Evolutionary conservation across 257 asterid genomes (phyloP).

Genomic region (Craterostigma plantagineum): DNA sequence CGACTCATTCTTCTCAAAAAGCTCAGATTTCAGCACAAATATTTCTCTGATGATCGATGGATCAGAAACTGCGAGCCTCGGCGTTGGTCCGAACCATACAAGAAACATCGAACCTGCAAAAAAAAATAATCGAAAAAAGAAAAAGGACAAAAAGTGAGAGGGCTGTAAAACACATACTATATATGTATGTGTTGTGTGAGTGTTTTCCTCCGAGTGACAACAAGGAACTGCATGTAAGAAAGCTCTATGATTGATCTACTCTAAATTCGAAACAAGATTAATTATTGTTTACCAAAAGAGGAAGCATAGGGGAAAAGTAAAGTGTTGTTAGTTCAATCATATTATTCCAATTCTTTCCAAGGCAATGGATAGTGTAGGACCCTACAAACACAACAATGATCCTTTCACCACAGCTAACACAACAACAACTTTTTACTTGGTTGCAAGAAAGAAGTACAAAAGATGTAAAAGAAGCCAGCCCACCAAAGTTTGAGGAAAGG

Average conservation of each 20-base stretch:
- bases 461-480: no score
- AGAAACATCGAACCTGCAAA: slow-evolving; percentile 55
- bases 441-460: no score
- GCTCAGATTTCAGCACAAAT: slow-evolving; percentile 47
- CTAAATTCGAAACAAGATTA: slow-evolving; percentile 7
- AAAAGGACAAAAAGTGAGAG: background rate
- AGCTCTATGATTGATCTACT: slow-evolving; percentile 4
- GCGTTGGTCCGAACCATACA: slow-evolving; percentile 79
- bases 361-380: slow-evolving; percentile 50
- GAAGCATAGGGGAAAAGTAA: slow-evolving; percentile 7
- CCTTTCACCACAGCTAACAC: no score
- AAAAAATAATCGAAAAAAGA: no score
- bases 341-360: slow-evolving; percentile 30
- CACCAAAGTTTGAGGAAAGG: no score
- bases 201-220: no score
- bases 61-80: slow-evolving; percentile 60
- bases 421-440: no score
- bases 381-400: slow-evolving; percentile 14
- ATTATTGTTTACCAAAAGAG: slow-evolving; percentile 19
- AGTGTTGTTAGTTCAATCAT: slow-evolving; percentile 11
- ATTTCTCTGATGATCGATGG: slow-evolving; percentile 57
- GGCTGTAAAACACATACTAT: no score
- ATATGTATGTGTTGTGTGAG: no score
- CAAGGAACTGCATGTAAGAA: slow-evolving; percentile 14
- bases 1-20: slow-evolving; percentile 64